These are phyloP conservation scores for Yarrowia sp. DNA, from an alignment of 805 yeast species.

Conservation along the genomic window DNA sequence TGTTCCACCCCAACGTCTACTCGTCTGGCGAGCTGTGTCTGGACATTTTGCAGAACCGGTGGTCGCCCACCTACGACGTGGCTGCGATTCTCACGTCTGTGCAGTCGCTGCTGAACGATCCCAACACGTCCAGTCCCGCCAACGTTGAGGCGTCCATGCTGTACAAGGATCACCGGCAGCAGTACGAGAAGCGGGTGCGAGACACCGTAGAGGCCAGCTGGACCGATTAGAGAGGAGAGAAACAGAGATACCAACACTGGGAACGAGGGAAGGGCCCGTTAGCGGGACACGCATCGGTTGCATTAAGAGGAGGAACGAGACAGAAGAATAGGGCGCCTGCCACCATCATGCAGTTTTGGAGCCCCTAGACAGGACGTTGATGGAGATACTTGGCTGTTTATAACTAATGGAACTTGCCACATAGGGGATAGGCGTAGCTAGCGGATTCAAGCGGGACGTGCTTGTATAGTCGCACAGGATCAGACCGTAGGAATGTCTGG, in stretches of 20 bases:
- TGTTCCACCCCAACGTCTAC: slow-evolving; percentile 98
- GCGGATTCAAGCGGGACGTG: too few species aligned
- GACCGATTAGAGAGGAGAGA: slow-evolving; percentile 51
- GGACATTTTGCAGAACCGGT: slow-evolving; percentile 93
- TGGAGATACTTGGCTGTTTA: neutral
- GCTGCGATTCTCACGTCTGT: slow-evolving; percentile 92
- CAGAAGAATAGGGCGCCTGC: slow-evolving; percentile 7
- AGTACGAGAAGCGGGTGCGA: slow-evolving; percentile 87
- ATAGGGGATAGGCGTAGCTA: too few species aligned
- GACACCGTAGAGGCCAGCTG: slow-evolving; percentile 95
- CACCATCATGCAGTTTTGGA: slow-evolving; percentile 30
- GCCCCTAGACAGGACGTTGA: slow-evolving; percentile 26
- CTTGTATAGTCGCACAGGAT: too few species aligned
- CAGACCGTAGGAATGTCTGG: too few species aligned
- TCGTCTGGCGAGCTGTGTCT: slow-evolving; percentile 94
- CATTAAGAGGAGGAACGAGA: slow-evolving; percentile 15
- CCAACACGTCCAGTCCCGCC: slow-evolving; percentile 95
- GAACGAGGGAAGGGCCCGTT: slow-evolving; percentile 28
- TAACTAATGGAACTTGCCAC: slow-evolving; percentile 3
- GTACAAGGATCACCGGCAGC: slow-evolving; percentile 93
- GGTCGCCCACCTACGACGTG: slow-evolving; percentile 99
- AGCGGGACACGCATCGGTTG: slow-evolving; percentile 37
- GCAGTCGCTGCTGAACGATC: slow-evolving; percentile 87
- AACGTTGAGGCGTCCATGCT: slow-evolving; percentile 97
- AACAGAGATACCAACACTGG: slow-evolving; percentile 23